phyloP scores from a whole-genome alignment of 208 protist species.

The Acanthamoeba lugdunensis region DNA sequence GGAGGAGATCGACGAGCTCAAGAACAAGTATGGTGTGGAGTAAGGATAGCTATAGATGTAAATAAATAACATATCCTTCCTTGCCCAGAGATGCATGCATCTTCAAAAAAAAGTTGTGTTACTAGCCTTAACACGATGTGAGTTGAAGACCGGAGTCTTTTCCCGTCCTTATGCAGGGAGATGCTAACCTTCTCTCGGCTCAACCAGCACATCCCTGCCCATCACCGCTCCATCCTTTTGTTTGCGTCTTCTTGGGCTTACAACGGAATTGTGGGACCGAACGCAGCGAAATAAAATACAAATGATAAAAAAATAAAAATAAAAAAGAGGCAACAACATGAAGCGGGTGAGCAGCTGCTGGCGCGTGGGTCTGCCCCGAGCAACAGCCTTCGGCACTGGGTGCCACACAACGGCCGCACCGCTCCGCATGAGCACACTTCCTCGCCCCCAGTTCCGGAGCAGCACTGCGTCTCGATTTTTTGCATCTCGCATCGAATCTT shows the following conservation, averaged over 20 bases:
- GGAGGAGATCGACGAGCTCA: conserved; percentile 66
- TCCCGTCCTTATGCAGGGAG: conserved; percentile 68
- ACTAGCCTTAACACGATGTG: conserved; percentile 62
- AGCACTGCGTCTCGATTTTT: not conserved
- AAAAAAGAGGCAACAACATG: too few relatives aligned
- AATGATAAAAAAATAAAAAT: too few relatives aligned
- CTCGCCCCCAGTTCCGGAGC: not conserved
- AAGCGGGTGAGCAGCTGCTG: too few relatives aligned
- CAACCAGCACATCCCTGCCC: conserved; percentile 37
- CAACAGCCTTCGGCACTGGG: too few relatives aligned
- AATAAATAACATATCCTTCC: not conserved
- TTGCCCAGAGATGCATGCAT: not conserved
- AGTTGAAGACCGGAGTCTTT: conserved; percentile 69
- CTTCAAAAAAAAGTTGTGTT: conserved; percentile 38
- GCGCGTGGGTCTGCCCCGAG: too few relatives aligned
- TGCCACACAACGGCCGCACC: too few relatives aligned
- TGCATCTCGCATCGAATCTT: not conserved
- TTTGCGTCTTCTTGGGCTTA: not conserved
- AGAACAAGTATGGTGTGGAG: conserved; percentile 58
- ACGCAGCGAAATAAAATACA: too few relatives aligned
- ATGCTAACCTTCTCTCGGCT: conserved; percentile 69
- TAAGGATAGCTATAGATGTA: not conserved
- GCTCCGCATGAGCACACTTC: too few relatives aligned
- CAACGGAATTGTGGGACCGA: too few relatives aligned
- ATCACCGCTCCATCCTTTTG: not conserved